Evolutionary conservation across 2,329 filamentous ascomycete species (phyloP).

Genomic region (Monosporascus sp.): DNA sequence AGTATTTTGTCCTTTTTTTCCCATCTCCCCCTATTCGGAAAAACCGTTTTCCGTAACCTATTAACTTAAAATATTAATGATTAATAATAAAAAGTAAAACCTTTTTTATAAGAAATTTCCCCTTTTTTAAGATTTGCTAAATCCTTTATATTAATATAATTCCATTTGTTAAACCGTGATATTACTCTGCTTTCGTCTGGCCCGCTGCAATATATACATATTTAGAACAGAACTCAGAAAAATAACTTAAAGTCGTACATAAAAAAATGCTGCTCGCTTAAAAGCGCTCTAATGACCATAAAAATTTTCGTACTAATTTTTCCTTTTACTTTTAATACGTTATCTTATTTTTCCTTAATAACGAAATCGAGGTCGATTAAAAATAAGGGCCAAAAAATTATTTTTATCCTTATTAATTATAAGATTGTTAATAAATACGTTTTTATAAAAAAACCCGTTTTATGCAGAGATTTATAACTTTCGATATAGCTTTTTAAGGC

Average conservation of each 20-base stretch:
- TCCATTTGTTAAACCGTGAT: conserved; percentile 3
- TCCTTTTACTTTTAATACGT: not conserved
- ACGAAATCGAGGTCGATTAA: conserved; percentile 11
- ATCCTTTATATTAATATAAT: not conserved
- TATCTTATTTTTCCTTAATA: not conserved
- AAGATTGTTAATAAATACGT: conserved; percentile 26
- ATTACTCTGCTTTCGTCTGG: conserved; percentile 12
- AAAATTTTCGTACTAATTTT: conserved; percentile 6
- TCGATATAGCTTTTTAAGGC: conserved; percentile 10
- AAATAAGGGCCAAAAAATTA: conserved; percentile 2
- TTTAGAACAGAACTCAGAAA: conserved; percentile 38
- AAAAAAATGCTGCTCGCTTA: conserved; percentile 1
- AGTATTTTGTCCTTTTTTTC: no score
- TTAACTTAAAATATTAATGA: no score
- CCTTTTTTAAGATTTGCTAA: no score
- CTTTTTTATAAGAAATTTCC: no score
- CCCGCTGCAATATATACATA: conserved; percentile 30
- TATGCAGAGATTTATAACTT: conserved; percentile 22
- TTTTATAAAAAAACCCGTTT: conserved; percentile 30
- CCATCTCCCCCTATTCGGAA: no score
- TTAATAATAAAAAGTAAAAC: no score
- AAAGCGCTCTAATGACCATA: conserved; percentile 9
- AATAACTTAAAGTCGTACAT: conserved; percentile 29
- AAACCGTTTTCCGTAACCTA: no score
- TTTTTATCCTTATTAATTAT: conserved; percentile 4